phyloP scores from a whole-genome alignment of 2,329 filamentous ascomycete genomes.

The Hypocreales sp. region DNA sequence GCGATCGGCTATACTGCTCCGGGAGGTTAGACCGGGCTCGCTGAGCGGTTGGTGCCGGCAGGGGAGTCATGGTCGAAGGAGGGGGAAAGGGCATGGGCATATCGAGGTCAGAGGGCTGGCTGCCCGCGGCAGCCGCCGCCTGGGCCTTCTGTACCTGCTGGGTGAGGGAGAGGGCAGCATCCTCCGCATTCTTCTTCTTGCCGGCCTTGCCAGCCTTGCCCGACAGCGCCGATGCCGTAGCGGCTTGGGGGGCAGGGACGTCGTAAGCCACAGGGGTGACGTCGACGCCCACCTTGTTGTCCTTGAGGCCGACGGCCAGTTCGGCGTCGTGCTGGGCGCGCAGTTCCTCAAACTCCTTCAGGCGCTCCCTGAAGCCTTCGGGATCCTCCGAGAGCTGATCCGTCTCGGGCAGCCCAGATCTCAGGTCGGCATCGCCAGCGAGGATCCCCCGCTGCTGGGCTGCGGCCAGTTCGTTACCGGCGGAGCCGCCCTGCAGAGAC shows the following conservation, averaged over 20 bases:
- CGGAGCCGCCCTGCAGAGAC: slow-evolving; percentile 12
- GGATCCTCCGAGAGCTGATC: slow-evolving; percentile 36
- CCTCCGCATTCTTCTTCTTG: slow-evolving; percentile 17
- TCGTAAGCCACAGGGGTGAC: neutral
- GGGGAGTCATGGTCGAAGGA: slow-evolving; percentile 62
- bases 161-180: slow-evolving; percentile 47
- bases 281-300: neutral
- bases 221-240: slow-evolving; percentile 1
- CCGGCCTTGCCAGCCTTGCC: slow-evolving; percentile 2
- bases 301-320: slow-evolving; percentile 14
- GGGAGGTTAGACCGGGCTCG: slow-evolving; percentile 71
- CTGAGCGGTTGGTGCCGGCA: slow-evolving; percentile 81
- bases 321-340: slow-evolving; percentile 55
- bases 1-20: slow-evolving; percentile 55
- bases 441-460: slow-evolving; percentile 16
- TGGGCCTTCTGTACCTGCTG: slow-evolving; percentile 72
- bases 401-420: slow-evolving; percentile 31
- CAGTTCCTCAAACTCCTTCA: slow-evolving; percentile 71
- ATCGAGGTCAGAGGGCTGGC: slow-evolving; percentile 36
- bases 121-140: slow-evolving; percentile 25
- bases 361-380: slow-evolving; percentile 51
- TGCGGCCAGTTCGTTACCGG: neutral
- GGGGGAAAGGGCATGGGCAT: slow-evolving; percentile 64
- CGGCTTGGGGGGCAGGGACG: slow-evolving; percentile 2
- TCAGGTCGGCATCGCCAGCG: slow-evolving; percentile 19